Base-by-base conservation (phyloP, 2,329 filamentous ascomycete genomes). In the Tolypocladium guangdongense region DNA sequence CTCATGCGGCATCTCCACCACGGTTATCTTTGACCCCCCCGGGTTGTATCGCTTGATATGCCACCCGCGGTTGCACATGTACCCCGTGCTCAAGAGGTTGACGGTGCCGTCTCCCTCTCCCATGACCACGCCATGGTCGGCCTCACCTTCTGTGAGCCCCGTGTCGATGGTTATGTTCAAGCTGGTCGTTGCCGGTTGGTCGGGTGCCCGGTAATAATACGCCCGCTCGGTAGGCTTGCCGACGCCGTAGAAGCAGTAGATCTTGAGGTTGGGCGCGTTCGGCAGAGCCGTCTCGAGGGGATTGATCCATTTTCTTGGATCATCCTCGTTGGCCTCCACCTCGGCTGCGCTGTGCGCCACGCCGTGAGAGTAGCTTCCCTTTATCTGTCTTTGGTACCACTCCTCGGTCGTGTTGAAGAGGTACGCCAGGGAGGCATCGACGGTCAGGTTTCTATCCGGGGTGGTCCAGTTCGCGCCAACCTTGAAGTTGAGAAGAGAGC, bases 21-120 rank as follows among this genome's bases (percentile, higher is more conserved):
- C 88, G 41, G 84, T 95, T 57, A 99, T 75, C 62, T 90, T 83
- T 35, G 86, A 80, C 2, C 86, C 84, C 0, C 90, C 87, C 0
- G 93, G 93, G 63, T 99, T 99, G 68, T 95, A 99, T 37, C 93
- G 81, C 69, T 90, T 90, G 69, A 96, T 87, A 54, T 85, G 84
- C 93, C 93, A 99, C 3, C 93, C 93, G 62, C 86, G 90, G 61
- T 90, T 87, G 68, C 93, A 99, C 93, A 99, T 97, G 68, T 97
- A 99, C 2, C 92, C 93, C 1, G 84, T 83, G 61, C 88, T 95
- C 12, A 99, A 72, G n/a, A 99, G 71, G 59, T 91, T 95, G 43
- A 99, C 93, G 0, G 93, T 99, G 1, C 93, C 93, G 62, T 99
- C 93, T 4, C 93, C 93, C 68, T 97, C 93, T 38, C 92, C 92